These are phyloP conservation scores for Termitomyces sp. DNA, from an alignment of 768 basidiomycete genomes.

Conservation along the genomic window DNA sequence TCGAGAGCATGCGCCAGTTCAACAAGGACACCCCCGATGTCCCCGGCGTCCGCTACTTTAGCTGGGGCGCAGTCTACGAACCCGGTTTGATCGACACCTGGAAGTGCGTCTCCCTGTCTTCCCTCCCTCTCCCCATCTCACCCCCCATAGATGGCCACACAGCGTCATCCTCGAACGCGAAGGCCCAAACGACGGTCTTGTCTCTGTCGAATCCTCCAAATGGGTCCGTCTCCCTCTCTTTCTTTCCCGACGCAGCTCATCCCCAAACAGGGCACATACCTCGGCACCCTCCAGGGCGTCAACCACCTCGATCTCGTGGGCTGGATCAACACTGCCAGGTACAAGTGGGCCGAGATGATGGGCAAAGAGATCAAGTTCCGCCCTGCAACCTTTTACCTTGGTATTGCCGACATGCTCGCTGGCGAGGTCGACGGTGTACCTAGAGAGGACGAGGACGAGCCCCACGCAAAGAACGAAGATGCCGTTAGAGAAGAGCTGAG, in stretches of 20 bases:
- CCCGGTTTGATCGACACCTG: conserved; percentile 91
- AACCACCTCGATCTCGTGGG: conserved; percentile 92
- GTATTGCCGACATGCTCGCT: conserved; percentile 74
- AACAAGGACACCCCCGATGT: conserved; percentile 83
- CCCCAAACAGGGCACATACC: conserved; percentile 69
- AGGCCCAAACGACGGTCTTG: conserved; percentile 93
- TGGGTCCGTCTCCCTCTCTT: conserved; percentile 45
- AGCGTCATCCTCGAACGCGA: conserved; percentile 79
- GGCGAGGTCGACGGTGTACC: conserved; percentile 63
- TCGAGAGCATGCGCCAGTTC: conserved; percentile 82
- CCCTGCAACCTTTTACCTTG: conserved; percentile 87
- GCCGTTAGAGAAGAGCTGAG: conserved; percentile 10
- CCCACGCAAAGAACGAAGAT: conserved; percentile 4
- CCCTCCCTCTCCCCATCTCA: background rate
- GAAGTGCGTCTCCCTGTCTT: conserved; percentile 37
- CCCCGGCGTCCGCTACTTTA: conserved; percentile 79
- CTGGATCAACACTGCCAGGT: conserved; percentile 87
- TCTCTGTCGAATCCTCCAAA: conserved; percentile 79
- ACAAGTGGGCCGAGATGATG: conserved; percentile 84
- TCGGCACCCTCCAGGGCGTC: conserved; percentile 86
- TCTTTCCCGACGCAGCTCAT: background rate
- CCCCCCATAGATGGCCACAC: conserved; percentile 52
- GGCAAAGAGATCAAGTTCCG: conserved; percentile 90
- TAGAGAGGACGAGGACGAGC: conserved; percentile 7
- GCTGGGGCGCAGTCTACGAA: conserved; percentile 90